Evolutionary conservation across 805 yeast genomes (phyloP).

Genomic region (Torulaspora indica): DNA sequence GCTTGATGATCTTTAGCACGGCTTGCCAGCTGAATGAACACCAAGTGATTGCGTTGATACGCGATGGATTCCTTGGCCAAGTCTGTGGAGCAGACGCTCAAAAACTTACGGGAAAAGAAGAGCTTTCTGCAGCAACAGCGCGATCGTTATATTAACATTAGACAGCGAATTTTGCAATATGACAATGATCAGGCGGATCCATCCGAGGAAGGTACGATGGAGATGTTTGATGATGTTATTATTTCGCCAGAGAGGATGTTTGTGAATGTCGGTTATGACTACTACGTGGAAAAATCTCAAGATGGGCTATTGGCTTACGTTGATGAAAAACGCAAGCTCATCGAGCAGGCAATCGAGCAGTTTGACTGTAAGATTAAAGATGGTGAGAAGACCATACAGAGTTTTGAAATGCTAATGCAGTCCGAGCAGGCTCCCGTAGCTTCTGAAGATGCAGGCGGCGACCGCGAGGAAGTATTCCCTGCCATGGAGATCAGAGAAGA

Average conservation of each 20-base stretch:
- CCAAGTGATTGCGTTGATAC: too few species aligned
- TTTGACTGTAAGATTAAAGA: slow-evolving; percentile 40
- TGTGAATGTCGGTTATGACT: slow-evolving; percentile 34
- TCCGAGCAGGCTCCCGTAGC: slow-evolving; percentile 2
- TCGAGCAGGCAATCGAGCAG: slow-evolving; percentile 40
- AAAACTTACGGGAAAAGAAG: slow-evolving; percentile 23
- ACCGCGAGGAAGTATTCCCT: slow-evolving; percentile 48
- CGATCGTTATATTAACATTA: slow-evolving; percentile 23
- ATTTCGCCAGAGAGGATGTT: slow-evolving; percentile 26
- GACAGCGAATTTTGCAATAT: slow-evolving; percentile 9
- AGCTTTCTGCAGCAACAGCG: slow-evolving; percentile 30
- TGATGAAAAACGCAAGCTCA: slow-evolving; percentile 23
- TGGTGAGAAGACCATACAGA: slow-evolving; percentile 36
- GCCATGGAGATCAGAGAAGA: slow-evolving; percentile 81
- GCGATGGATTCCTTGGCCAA: slow-evolving; percentile 11
- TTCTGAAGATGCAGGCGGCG: slow-evolving; percentile 8
- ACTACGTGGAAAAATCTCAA: slow-evolving; percentile 28
- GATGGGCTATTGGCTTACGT: slow-evolving; percentile 27
- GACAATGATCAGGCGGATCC: slow-evolving; percentile 9
- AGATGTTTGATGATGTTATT: slow-evolving; percentile 32
- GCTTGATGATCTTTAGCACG: not conserved
- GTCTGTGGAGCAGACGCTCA: slow-evolving; percentile 24
- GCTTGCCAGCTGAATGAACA: not conserved
- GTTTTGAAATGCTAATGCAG: slow-evolving; percentile 17
- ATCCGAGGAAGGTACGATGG: slow-evolving; percentile 18